These are phyloP conservation scores for Amanita subjunquillea DNA, from an alignment of 768 basidiomycete genomes.

Conservation along the genomic window DNA sequence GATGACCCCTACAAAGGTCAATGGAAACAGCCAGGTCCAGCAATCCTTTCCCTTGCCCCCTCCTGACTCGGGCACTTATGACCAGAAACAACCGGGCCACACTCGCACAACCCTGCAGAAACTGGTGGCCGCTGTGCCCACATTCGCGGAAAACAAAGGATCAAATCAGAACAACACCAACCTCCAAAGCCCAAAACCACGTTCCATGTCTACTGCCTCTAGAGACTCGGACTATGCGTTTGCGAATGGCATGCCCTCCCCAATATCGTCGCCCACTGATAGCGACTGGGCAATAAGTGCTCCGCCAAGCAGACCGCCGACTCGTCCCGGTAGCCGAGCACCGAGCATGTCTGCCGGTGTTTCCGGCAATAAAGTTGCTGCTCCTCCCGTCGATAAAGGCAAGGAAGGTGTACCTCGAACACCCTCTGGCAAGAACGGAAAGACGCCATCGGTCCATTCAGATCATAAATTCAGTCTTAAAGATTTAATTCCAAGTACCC, in stretches of 20 bases:
- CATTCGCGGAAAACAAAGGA: conserved; percentile 22
- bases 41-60: conserved; percentile 37
- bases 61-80: conserved; percentile 34
- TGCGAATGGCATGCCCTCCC: conserved; percentile 18
- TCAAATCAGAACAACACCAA: conserved; percentile 15
- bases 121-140: conserved; percentile 16
- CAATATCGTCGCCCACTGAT: conserved; percentile 40
- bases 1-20: conserved; percentile 8
- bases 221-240: conserved; percentile 7
- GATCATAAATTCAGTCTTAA: conserved; percentile 81
- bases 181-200: conserved; percentile 13
- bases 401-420: conserved; percentile 14
- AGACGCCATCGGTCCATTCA: conserved; percentile 35
- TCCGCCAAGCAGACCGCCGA: conserved; percentile 53
- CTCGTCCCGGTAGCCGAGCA: conserved; percentile 35
- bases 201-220: conserved; percentile 15
- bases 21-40: not conserved
- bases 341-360: conserved; percentile 36
- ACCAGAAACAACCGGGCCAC: conserved; percentile 40
- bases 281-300: conserved; percentile 44
- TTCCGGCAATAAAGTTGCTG: conserved; percentile 23
- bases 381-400: conserved; percentile 14
- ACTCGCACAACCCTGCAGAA: conserved; percentile 35
- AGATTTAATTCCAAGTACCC: conserved; percentile 60
- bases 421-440: conserved; percentile 19